These are phyloP conservation scores for Wickerhamomyces alni DNA, from an alignment of 805 yeast genomes.

Conservation along the genomic window DNA sequence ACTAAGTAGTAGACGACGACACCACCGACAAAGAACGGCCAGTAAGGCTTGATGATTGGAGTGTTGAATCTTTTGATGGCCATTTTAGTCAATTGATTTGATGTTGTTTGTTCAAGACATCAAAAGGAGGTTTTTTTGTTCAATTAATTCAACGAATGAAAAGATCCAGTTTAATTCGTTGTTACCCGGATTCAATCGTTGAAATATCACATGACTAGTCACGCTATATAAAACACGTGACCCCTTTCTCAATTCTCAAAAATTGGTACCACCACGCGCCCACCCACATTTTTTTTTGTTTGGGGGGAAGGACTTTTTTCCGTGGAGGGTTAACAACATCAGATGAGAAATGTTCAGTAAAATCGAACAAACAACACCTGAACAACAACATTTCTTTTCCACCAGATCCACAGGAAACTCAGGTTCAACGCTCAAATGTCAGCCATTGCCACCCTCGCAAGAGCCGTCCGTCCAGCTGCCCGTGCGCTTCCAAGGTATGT, in stretches of 20 bases:
- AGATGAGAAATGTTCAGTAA: background rate
- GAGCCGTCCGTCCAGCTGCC: constrained; percentile 7
- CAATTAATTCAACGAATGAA: background rate
- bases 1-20: constrained; percentile 65
- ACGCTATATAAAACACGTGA: background rate
- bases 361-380: no score
- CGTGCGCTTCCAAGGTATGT: constrained; percentile 16
- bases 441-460: constrained; percentile 15
- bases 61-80: constrained; percentile 38
- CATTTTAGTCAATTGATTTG: constrained; percentile 2
- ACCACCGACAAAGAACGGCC: constrained; percentile 90
- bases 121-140: constrained; percentile 3
- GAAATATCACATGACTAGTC: background rate
- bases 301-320: background rate
- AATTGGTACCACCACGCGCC: no score
- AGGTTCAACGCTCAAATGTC: no score
- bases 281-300: background rate
- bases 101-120: no score
- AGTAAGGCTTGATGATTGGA: constrained; percentile 56
- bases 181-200: background rate
- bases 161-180: background rate
- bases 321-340: constrained; percentile 1
- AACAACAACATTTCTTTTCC: no score
- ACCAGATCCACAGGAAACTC: background rate
- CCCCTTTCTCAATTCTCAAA: no score